Conservation (phyloP, 306 rosid species). For the Phaseolus lunatus region DNA sequence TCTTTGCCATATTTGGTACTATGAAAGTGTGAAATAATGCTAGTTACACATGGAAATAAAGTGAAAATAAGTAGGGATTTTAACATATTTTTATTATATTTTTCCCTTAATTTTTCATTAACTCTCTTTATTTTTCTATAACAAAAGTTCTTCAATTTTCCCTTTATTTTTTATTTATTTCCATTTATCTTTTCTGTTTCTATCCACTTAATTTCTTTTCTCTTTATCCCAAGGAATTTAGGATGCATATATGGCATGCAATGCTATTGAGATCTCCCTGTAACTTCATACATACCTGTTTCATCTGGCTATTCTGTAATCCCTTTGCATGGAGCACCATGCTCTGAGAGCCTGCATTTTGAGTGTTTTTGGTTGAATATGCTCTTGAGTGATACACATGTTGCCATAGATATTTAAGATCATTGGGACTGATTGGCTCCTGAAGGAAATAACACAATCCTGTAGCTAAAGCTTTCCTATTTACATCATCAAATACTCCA, state of each 20-base stretch:
- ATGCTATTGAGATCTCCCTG: not conserved
- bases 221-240: not conserved
- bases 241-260: not conserved
- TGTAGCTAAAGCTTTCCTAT: slow-evolving; percentile 39
- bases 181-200: no score
- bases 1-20: no score
- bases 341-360: not conserved
- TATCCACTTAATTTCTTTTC: no score
- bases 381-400: slow-evolving; percentile 39
- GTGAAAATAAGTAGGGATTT: no score
- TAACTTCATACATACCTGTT: not conserved
- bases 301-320: not conserved
- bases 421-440: slow-evolving; percentile 55
- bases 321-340: not conserved
- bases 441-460: slow-evolving; percentile 52
- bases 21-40: no score
- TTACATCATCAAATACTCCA: slow-evolving; percentile 19
- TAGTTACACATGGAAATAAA: no score
- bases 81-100: no score
- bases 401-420: slow-evolving; percentile 59
- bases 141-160: no score
- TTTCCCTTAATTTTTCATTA: no score
- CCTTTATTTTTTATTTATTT: no score
- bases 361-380: not conserved
- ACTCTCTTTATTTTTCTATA: no score